Evolutionary conservation across 345 rosid genomes (phyloP).

Genomic region (Lepidium africanum): DNA sequence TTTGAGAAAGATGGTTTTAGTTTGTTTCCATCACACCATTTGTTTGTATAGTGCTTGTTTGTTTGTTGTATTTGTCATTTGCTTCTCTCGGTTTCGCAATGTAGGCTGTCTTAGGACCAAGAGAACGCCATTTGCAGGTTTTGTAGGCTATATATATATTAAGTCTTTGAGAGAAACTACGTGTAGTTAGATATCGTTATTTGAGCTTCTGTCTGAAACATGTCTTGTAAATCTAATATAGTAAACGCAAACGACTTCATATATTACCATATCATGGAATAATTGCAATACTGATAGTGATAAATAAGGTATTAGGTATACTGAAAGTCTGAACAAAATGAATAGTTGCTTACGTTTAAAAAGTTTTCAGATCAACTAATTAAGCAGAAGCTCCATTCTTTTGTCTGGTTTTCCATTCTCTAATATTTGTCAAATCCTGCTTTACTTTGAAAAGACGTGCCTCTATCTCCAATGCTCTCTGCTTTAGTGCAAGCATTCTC

Average conservation of each 20-base stretch:
- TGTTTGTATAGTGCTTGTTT: conserved; percentile 27
- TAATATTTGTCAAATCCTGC: neutral
- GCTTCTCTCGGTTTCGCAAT: conserved; percentile 1
- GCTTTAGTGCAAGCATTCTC: neutral
- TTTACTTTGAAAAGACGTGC: neutral
- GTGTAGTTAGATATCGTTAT: conserved; percentile 7
- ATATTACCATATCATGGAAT: neutral
- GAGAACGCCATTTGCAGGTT: neutral
- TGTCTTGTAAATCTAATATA: neutral
- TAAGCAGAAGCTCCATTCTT: neutral
- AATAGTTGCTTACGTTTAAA: neutral
- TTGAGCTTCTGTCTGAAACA: neutral
- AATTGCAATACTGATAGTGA: neutral
- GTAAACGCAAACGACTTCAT: neutral
- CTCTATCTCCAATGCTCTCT: neutral
- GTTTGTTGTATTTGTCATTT: neutral
- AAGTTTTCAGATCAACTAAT: neutral
- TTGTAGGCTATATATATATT: conserved; percentile 1
- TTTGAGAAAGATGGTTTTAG: neutral
- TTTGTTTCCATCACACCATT: conserved; percentile 4
- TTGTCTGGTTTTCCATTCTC: neutral
- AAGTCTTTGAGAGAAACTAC: conserved; percentile 2
- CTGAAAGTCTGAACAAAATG: too few relatives aligned
- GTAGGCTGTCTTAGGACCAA: conserved; percentile 16
- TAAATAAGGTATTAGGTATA: too few relatives aligned